Conservation (phyloP, 2,329 filamentous ascomycete genomes). For the Scedosporium dehoogii region DNA sequence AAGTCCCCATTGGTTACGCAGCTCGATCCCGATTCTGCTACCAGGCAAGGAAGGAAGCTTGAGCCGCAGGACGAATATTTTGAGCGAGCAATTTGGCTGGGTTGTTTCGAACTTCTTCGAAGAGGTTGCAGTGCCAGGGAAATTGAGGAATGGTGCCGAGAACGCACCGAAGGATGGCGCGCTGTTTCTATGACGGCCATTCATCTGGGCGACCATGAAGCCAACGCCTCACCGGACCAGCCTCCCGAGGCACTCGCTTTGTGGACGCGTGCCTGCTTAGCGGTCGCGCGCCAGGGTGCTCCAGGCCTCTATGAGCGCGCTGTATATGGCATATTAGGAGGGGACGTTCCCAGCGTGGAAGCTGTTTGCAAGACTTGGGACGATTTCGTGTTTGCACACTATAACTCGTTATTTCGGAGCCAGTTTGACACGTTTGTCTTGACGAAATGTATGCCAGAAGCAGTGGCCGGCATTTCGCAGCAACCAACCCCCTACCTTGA, state of each 20-base stretch:
- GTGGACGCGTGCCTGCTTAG: conserved; percentile 71
- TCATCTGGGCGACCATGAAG: conserved; percentile 42
- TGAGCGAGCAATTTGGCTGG: conserved; percentile 83
- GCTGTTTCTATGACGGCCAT: conserved; percentile 71
- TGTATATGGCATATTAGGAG: conserved; percentile 82
- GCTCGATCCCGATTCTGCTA: conserved; percentile 83
- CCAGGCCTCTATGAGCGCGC: conserved; percentile 74
- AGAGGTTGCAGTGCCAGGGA: conserved; percentile 66
- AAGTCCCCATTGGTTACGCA: conserved; percentile 68
- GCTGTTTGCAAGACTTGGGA: conserved; percentile 72
- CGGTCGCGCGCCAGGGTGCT: conserved; percentile 57
- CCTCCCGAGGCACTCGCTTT: conserved; percentile 42
- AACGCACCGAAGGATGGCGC: conserved; percentile 81
- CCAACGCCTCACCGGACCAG: conserved; percentile 27
- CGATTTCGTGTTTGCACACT: conserved; percentile 77
- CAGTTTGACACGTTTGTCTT: conserved; percentile 68
- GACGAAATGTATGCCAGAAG: conserved; percentile 40
- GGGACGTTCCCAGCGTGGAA: conserved; percentile 69
- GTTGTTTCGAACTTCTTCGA: conserved; percentile 87
- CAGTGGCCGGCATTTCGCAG: conserved; percentile 43
- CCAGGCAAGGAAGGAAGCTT: conserved; percentile 65
- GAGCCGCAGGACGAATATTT: conserved; percentile 80
- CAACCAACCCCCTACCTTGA: conserved; percentile 52
- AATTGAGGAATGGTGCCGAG: conserved; percentile 77
- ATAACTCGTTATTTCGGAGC: conserved; percentile 72